phyloP scores from a whole-genome alignment of 2,329 filamentous ascomycete genomes.

The Venturia oleaginea region DNA sequence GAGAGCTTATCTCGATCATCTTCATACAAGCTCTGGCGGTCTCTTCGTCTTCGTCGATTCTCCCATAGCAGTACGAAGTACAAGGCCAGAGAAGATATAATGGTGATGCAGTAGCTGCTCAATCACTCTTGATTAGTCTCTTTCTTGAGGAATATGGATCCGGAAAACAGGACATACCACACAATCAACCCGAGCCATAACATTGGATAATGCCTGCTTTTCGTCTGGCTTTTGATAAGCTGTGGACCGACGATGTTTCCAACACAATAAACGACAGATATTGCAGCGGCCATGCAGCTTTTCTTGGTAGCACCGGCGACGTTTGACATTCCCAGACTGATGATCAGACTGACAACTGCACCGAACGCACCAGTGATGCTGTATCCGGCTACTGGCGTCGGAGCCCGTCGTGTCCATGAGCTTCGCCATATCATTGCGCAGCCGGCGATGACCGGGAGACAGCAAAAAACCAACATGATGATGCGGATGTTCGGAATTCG shows the following conservation, averaged over 20 bases:
- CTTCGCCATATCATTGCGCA: constrained; percentile 68
- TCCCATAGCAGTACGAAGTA: constrained; percentile 52
- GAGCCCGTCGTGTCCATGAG: constrained; percentile 53
- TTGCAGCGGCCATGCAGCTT: constrained; percentile 63
- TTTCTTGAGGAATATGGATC: background rate
- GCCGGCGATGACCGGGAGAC: constrained; percentile 65
- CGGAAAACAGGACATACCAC: constrained; percentile 31
- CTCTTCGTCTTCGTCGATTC: constrained; percentile 46
- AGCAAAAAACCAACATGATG: constrained; percentile 54
- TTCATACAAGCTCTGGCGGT: constrained; percentile 45
- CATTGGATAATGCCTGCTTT: constrained; percentile 57
- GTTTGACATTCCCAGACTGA: constrained; percentile 53
- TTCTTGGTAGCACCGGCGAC: constrained; percentile 72
- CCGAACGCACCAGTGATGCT: constrained; percentile 66
- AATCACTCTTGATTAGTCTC: too few relatives aligned
- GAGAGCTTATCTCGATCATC: constrained; percentile 54
- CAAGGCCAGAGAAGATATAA: constrained; percentile 45
- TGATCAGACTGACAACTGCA: constrained; percentile 55
- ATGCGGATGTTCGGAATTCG: constrained; percentile 55
- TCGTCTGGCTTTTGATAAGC: constrained; percentile 58
- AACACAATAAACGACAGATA: constrained; percentile 68
- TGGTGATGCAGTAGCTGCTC: constrained; percentile 57
- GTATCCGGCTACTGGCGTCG: constrained; percentile 61
- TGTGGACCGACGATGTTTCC: constrained; percentile 70
- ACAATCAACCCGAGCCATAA: constrained; percentile 62